These are phyloP conservation scores for Iris macrosiphon DNA, from an alignment of 106 monocot genomes.

Conservation along the genomic window DNA sequence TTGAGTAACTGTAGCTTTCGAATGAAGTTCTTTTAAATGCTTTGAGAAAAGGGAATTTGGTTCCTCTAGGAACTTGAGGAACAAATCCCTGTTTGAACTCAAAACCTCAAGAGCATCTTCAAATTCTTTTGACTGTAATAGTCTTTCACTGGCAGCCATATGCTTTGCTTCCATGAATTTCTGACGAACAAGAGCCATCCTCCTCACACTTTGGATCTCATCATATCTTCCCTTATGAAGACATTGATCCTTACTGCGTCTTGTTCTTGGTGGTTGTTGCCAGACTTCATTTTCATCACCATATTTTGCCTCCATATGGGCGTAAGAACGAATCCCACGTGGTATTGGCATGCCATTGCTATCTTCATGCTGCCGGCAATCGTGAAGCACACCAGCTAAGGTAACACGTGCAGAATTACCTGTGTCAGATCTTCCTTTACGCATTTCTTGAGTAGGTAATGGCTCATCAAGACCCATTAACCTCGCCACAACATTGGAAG, in stretches of 20 bases:
- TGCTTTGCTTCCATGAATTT: conserved; percentile 81
- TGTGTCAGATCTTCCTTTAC: no score
- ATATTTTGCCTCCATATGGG: conserved; percentile 14
- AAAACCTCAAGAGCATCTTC: conserved; percentile 68
- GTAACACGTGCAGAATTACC: not conserved
- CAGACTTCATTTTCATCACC: conserved; percentile 55
- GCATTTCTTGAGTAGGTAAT: conserved; percentile 27
- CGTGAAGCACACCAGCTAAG: conserved; percentile 4
- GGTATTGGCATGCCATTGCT: not conserved
- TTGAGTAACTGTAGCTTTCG: conserved; percentile 8
- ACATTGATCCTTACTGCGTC: conserved; percentile 10
- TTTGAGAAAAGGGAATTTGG: conserved; percentile 49
- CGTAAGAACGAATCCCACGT: not conserved
- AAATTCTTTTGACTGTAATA: conserved; percentile 57
- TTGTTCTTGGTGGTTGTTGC: conserved; percentile 19
- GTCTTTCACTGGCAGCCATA: conserved; percentile 50
- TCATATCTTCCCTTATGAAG: conserved; percentile 13
- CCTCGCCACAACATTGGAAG: conserved; percentile 48
- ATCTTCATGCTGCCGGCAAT: conserved; percentile 7
- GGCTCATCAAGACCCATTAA: conserved; percentile 68
- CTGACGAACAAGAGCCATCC: conserved; percentile 60
- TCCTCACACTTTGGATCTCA: conserved; percentile 21
- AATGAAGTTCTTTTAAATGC: conserved; percentile 18
- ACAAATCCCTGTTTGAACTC: conserved; percentile 69
- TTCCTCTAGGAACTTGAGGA: conserved; percentile 76